phyloP scores from a whole-genome alignment of 2,329 filamentous ascomycete genomes.

The Aspergillus ibericus region DNA sequence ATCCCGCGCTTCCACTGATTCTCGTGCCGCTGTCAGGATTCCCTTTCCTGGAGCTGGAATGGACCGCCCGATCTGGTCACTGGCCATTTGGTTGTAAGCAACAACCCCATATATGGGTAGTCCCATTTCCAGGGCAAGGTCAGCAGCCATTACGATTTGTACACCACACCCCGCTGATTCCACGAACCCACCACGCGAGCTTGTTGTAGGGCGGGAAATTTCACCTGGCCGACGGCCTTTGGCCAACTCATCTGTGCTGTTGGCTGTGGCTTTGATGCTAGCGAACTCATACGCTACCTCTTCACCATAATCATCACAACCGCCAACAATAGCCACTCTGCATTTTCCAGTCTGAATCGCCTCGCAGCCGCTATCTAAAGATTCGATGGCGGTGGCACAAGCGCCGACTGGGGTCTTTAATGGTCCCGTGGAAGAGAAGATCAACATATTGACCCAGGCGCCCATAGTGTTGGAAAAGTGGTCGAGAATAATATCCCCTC shows the following conservation, averaged over 20 bases:
- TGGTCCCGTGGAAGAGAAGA: constrained; percentile 89
- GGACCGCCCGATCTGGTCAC: constrained; percentile 95
- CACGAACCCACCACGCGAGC: constrained; percentile 95
- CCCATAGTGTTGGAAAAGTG: constrained; percentile 99
- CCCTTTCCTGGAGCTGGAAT: constrained; percentile 93
- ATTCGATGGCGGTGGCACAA: constrained; percentile 93
- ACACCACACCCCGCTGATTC: constrained; percentile 96
- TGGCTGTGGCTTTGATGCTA: constrained; percentile 99
- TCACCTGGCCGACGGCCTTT: constrained; percentile 90
- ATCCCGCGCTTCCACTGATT: constrained; percentile 79
- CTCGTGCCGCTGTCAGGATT: constrained; percentile 77
- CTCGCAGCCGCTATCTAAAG: constrained; percentile 92
- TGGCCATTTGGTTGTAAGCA: constrained; percentile 87
- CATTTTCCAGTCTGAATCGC: constrained; percentile 97
- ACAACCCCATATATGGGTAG: constrained; percentile 77
- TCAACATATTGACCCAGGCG: constrained; percentile 99
- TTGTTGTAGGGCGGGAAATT: constrained; percentile 95
- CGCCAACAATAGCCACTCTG: constrained; percentile 90
- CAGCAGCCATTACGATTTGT: constrained; percentile 62
- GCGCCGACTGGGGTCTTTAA: constrained; percentile 98
- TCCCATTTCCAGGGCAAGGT: constrained; percentile 12
- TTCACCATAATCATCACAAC: constrained; percentile 97
- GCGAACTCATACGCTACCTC: constrained; percentile 98
- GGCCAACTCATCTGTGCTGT: constrained; percentile 87
- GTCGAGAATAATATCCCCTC: constrained; percentile 83